These are phyloP conservation scores for Daldinia eschscholtzii DNA, from an alignment of 2,329 filamentous ascomycete species.

Conservation along the genomic window DNA sequence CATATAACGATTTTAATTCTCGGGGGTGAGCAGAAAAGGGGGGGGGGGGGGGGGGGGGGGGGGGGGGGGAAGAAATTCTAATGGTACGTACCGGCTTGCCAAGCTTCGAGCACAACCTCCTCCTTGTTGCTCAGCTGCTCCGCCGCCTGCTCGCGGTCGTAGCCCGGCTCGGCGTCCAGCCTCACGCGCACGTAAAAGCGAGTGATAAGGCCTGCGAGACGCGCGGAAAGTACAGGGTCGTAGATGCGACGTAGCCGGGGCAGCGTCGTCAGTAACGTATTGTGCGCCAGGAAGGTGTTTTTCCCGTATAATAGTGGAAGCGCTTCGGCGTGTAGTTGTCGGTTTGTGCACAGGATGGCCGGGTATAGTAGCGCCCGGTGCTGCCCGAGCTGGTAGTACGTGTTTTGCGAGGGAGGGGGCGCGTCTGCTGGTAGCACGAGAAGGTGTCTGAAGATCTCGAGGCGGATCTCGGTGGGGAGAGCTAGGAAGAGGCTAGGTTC, in stretches of 20 bases:
- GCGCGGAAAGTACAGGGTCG: constrained; percentile 49
- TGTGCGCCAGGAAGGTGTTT: constrained; percentile 61
- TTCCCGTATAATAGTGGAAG: constrained; percentile 57
- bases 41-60: not conserved
- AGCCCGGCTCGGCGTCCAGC: constrained; percentile 57
- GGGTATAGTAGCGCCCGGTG: constrained; percentile 52
- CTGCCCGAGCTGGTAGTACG: constrained; percentile 7
- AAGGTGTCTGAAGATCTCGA: constrained; percentile 61
- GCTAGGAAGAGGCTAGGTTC: constrained; percentile 51
- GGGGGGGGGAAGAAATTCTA: no score
- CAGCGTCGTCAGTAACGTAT: constrained; percentile 56
- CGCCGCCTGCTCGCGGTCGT: constrained; percentile 50
- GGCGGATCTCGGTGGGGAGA: constrained; percentile 61
- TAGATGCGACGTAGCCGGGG: constrained; percentile 56
- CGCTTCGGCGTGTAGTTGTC: constrained; percentile 58
- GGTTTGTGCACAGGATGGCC: constrained; percentile 57
- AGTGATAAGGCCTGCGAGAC: constrained; percentile 52
- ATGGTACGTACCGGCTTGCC: constrained; percentile 49
- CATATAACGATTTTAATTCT: not conserved
- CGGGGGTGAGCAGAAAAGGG: not conserved
- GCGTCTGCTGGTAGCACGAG: constrained; percentile 52
- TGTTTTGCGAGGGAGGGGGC: constrained; percentile 22
- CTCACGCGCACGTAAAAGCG: constrained; percentile 58
- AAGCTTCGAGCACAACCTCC: constrained; percentile 57
- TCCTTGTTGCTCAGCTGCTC: constrained; percentile 55